Evolutionary conservation across 2,329 filamentous ascomycete species (phyloP).

Genomic region (Penicillium sp.): DNA sequence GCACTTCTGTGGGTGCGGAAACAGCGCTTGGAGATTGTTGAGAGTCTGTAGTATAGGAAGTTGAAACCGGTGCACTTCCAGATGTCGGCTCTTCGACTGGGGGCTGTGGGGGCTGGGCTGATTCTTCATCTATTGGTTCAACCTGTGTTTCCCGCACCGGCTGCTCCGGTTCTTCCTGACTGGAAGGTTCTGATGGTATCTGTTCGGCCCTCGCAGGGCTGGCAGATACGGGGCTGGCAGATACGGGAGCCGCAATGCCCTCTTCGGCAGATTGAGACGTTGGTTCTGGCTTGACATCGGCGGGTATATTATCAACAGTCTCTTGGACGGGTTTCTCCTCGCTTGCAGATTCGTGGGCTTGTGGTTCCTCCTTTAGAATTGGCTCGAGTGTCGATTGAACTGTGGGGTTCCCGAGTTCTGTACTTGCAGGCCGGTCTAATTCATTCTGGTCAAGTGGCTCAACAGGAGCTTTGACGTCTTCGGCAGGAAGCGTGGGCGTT

Average conservation of each 20-base stretch:
- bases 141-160: neutral
- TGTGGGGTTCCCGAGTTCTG: slow-evolving; percentile 1
- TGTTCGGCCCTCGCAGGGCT: slow-evolving; percentile 3
- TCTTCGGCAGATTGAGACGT: neutral
- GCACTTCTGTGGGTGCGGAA: neutral
- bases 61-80: neutral
- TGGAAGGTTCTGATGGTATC: neutral
- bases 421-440: neutral
- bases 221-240: slow-evolving; percentile 1
- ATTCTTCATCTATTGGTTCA: neutral
- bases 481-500: slow-evolving; percentile 2
- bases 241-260: neutral
- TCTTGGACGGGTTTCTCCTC: neutral
- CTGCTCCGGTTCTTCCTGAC: neutral
- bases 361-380: slow-evolving; percentile 5
- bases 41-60: neutral
- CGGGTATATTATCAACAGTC: neutral
- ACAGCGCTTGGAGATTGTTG: neutral
- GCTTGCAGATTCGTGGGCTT: slow-evolving; percentile 3
- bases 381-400: slow-evolving; percentile 1
- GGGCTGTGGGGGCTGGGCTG: neutral
- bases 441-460: neutral
- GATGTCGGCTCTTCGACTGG: neutral
- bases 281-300: slow-evolving; percentile 4
- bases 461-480: neutral